phyloP scores from a whole-genome alignment of 805 yeast species.

The Nakazawaea wickerhamii region DNA sequence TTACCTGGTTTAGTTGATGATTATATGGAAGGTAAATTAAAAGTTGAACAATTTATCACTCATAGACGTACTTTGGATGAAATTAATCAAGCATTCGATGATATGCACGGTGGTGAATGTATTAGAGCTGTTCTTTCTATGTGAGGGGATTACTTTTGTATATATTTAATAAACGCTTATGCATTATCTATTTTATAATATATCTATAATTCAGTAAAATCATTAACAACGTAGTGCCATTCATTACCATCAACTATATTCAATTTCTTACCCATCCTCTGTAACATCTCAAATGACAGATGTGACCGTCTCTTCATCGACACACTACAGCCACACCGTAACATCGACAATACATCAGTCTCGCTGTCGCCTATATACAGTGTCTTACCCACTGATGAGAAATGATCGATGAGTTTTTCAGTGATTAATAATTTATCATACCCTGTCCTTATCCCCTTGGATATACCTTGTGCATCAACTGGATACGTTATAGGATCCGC shows the following conservation, averaged over 20 bases:
- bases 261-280: not conserved
- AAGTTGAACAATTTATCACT: constrained; percentile 93
- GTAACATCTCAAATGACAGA: not conserved
- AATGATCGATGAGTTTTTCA: constrained; percentile 17
- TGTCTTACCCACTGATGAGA: constrained; percentile 17
- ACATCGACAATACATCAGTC: constrained; percentile 50
- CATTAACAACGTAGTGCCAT: constrained; percentile 12
- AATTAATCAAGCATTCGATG: constrained; percentile 88
- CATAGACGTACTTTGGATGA: constrained; percentile 74
- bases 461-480: not conserved
- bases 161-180: not conserved
- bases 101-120: constrained; percentile 91
- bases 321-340: constrained; percentile 42
- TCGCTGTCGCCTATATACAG: constrained; percentile 59
- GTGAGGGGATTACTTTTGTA: not conserved
- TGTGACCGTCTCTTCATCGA: constrained; percentile 31
- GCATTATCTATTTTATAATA: no score
- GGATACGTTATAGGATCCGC: constrained; percentile 1
- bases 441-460: constrained; percentile 41
- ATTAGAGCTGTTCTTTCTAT: constrained; percentile 74
- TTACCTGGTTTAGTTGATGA: constrained; percentile 86
- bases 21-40: constrained; percentile 73
- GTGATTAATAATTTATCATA: constrained; percentile 38
- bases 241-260: not conserved
- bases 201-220: constrained; percentile 18